Evolutionary conservation across 2,329 filamentous ascomycete genomes (phyloP).

Genomic region (Aspergillus neotritici): DNA sequence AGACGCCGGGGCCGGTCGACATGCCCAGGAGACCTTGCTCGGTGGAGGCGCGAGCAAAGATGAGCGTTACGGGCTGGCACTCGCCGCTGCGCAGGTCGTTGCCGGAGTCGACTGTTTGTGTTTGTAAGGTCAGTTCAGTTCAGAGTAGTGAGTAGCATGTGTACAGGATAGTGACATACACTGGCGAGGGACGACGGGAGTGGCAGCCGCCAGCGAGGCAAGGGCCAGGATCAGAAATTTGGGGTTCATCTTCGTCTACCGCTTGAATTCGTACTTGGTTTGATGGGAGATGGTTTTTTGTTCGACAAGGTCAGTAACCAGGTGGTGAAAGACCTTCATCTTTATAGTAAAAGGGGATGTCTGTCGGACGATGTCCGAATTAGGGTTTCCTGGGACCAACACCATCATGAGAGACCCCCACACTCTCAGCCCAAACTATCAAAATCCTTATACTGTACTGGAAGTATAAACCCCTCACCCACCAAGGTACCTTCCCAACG

Average conservation of each 20-base stretch:
- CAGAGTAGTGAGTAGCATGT: not conserved
- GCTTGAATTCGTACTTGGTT: constrained; percentile 25
- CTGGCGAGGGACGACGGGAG: constrained; percentile 2
- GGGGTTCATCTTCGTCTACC: not conserved
- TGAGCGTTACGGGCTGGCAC: constrained; percentile 42
- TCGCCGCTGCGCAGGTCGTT: constrained; percentile 37
- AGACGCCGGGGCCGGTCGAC: constrained; percentile 28
- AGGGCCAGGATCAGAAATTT: constrained; percentile 2
- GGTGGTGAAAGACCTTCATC: constrained; percentile 1
- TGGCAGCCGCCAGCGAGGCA: constrained; percentile 1
- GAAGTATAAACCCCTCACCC: too few species aligned
- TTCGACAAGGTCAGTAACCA: not conserved
- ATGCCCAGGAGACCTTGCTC: constrained; percentile 46
- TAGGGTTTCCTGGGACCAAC: too few species aligned
- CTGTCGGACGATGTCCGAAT: too few species aligned
- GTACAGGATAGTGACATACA: not conserved
- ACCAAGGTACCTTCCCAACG: too few species aligned
- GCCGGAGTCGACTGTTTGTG: constrained; percentile 13
- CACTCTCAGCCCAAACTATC: too few species aligned
- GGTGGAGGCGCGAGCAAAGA: constrained; percentile 47
- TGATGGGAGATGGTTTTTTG: not conserved
- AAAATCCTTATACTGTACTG: too few species aligned
- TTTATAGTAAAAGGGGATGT: too few species aligned
- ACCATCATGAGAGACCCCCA: too few species aligned
- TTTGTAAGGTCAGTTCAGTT: not conserved